Conservation (phyloP, 805 yeast species). For the Priceomyces melissophilus region DNA sequence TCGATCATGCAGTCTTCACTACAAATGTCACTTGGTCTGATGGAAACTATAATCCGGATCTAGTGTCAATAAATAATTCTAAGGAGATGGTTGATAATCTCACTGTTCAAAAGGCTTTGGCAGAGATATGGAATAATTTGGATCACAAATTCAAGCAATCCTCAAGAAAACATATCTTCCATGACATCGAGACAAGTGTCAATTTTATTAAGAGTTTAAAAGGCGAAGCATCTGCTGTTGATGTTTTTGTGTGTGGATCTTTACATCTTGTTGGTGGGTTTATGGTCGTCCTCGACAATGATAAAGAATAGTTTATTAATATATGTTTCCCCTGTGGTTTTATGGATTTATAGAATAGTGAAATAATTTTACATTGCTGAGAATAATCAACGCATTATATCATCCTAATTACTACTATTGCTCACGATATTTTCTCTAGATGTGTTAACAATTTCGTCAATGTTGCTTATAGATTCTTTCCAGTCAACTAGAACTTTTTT, state of each 20-base stretch:
- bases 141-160: constrained; percentile 16
- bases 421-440: constrained; percentile 43
- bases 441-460: constrained; percentile 38
- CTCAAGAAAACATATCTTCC: constrained; percentile 51
- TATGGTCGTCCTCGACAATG: constrained; percentile 71
- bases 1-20: constrained; percentile 79
- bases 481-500: constrained; percentile 33
- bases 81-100: constrained; percentile 75
- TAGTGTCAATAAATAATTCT: constrained; percentile 82
- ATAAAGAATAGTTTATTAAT: constrained; percentile 18
- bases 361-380: not conserved
- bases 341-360: not conserved
- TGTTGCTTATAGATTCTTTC: constrained; percentile 39
- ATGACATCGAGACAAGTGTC: constrained; percentile 74
- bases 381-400: not conserved
- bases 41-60: constrained; percentile 75
- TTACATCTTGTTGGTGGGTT: constrained; percentile 93
- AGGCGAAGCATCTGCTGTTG: constrained; percentile 38
- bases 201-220: constrained; percentile 48
- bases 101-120: constrained; percentile 73
- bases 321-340: not conserved
- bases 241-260: constrained; percentile 92
- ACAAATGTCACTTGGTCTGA: constrained; percentile 90
- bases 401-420: constrained; percentile 11
- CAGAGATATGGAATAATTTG: constrained; percentile 62